Conservation (phyloP, 1,139 yeast species). For the Candida buenavistaensis region DNA sequence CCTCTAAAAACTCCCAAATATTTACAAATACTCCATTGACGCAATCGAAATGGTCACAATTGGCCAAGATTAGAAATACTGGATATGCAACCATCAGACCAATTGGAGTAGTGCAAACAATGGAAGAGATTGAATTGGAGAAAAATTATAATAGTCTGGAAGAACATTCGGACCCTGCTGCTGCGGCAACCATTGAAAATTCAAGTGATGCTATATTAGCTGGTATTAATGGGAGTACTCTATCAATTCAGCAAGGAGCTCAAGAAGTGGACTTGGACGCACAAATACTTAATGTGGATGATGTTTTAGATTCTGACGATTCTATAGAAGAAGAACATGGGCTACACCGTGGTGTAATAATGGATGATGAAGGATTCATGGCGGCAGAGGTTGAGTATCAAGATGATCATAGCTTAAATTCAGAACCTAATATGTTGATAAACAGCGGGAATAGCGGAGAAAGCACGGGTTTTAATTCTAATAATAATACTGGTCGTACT, state of each 20-base stretch:
- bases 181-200: slow-evolving; percentile 12
- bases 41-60: slow-evolving; percentile 39
- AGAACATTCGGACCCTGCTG: slow-evolving; percentile 4
- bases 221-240: slow-evolving; percentile 8
- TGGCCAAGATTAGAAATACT: slow-evolving; percentile 42
- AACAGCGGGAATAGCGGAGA: slow-evolving; percentile 17
- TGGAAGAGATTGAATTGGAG: slow-evolving; percentile 45
- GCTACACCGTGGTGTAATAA: slow-evolving; percentile 9
- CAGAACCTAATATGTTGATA: slow-evolving; percentile 19
- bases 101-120: slow-evolving; percentile 55
- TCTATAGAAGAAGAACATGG: slow-evolving; percentile 12
- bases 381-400: slow-evolving; percentile 61
- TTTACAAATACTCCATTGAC: slow-evolving; percentile 20
- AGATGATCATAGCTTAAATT: slow-evolving; percentile 46
- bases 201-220: slow-evolving; percentile 9
- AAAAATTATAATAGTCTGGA: slow-evolving; percentile 8
- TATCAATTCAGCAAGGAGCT: slow-evolving; percentile 5
- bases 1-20: slow-evolving; percentile 8
- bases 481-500: slow-evolving; percentile 19
- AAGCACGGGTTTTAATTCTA: slow-evolving; percentile 13
- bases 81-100: slow-evolving; percentile 56
- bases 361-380: slow-evolving; percentile 48
- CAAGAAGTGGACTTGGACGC: slow-evolving; percentile 46
- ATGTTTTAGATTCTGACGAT: slow-evolving; percentile 29
- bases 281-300: slow-evolving; percentile 40